Evolutionary conservation across 2,329 filamentous ascomycete species (phyloP), one percentile per base, ranked within the genome.

Genomic region (Cladosporium sphaerospermum): DNA sequence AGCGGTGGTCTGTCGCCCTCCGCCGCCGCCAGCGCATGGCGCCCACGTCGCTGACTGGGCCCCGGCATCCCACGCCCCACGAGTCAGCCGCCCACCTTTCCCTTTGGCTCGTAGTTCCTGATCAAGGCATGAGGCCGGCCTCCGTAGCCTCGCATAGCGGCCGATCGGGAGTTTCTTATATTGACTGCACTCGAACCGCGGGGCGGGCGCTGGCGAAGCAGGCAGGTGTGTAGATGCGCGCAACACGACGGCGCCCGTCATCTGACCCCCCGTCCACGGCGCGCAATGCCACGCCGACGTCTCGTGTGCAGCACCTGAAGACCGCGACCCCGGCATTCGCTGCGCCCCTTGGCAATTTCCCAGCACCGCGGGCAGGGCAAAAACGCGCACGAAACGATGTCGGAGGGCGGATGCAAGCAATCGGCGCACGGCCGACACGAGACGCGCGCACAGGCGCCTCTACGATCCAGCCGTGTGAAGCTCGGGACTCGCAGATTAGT

Each of bases 111-210:
- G 39, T 50, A 50, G 50, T 52, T 45, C 50, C 42, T 8, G 28
- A 52, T 54, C 45, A 51, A 58, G 47, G 56, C 50, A 58, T 45
- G 56, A 57, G 50, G 49, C 59, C 57, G 58, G 54, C 54, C 54
- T 49, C 45, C 48, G 58, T 62, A 64, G 62, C 61, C 57, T 58
- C 52, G 58, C 61, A 60, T 66, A 62, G 62, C 58, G 59, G 57
- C 59, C 59, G 57, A 61, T 62, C 59, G 58, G 52, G 49, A 43
- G 50, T 66, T 63, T 62, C 62, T 65, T 66, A 66, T 64, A 59
- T 66, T 55, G 61, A 66, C 64, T 54, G 64, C 64, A 44, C 57
- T 39, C 52, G 46, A 57, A 39, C 56, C 54, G 63, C 55, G 63
- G 62, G 63, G 61, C 53, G 56, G 33, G 37, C 32, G 28, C 48